Base-by-base conservation (phyloP, 1,284 basidiomycete species). In the Cystodermella granulosa region DNA sequence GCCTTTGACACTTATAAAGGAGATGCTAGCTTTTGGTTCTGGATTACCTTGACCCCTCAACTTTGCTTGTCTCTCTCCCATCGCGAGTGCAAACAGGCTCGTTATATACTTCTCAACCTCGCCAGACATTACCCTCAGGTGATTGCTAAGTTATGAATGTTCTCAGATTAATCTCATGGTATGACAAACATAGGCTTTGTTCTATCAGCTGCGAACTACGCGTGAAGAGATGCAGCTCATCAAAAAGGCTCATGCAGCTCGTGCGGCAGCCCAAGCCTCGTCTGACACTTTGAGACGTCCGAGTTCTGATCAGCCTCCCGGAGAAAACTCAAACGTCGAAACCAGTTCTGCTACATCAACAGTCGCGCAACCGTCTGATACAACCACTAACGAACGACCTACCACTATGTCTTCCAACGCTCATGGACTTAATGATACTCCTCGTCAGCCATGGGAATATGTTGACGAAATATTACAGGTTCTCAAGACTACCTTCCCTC, bases 21-120 rank as follows among this genome's bases (percentile, higher is more conserved):
- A 49, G 96, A 98, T 58, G 83, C 90, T 5, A 93, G 93, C 11
- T 89, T 90, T 55, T 99, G 96, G 96, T 97, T 93, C 68, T 99
- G 96, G 96, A 96, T 98, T 57, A 90, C 94, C 1, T 77, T 98
- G 47, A 94, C 98, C 42, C 96, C 96, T 14, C 96, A 99, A 61
- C 77, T 99, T n/a, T 84, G 94, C 53, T 68, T 90, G 42, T 92
- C 93, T 3, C 76, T 98, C 21, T 89, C 89, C 5, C 87, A 95
- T 52, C 81, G 91, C 42, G 96, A 99, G 67, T 86, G 91, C 24
- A 90, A 91, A 57, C 94, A 95, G 63, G 95, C 93, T 1, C 81
- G 93, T 15, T 86, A 88, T 62, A 80, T 98, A 43, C 75, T 99
- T 39, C 75, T 95, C 51, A 89, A 90, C 54, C 80, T 99, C 47